Evolutionary conservation across 2,329 filamentous ascomycete genomes (phyloP).

Genomic region (Alternaria novae-zelandiae): DNA sequence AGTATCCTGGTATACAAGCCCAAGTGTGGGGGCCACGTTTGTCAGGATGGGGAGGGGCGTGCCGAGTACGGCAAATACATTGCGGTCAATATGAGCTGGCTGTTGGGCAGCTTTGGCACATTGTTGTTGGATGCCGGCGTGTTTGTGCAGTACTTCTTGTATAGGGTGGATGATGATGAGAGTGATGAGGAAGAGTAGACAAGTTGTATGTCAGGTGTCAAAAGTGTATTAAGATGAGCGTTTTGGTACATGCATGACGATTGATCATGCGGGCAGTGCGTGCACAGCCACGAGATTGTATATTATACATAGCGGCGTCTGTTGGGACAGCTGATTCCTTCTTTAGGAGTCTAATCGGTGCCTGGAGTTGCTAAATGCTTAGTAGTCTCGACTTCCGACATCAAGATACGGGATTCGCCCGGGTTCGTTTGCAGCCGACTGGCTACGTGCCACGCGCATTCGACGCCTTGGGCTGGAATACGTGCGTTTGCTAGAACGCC

Average conservation of each 20-base stretch:
- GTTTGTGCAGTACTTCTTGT: constrained; percentile 91
- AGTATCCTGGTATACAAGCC: constrained; percentile 92
- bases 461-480: neutral
- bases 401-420: neutral
- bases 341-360: neutral
- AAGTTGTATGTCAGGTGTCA: neutral
- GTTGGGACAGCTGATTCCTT: neutral
- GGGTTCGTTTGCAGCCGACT: neutral
- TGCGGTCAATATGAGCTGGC: constrained; percentile 87
- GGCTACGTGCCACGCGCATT: neutral
- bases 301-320: neutral
- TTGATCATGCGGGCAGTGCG: neutral
- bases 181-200: constrained; percentile 40
- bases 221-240: neutral
- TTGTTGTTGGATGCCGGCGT: constrained; percentile 83
- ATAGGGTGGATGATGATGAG: constrained; percentile 60
- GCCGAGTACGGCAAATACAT: constrained; percentile 80
- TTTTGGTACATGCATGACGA: neutral
- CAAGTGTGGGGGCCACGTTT: constrained; percentile 62
- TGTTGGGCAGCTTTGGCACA: constrained; percentile 87
- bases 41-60: constrained; percentile 68
- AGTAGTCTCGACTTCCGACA: neutral
- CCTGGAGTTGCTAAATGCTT: neutral
- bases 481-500: neutral
- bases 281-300: neutral